phyloP scores from a whole-genome alignment of 177 flowering plant genomes.

The Vitis hybrid region DNA sequence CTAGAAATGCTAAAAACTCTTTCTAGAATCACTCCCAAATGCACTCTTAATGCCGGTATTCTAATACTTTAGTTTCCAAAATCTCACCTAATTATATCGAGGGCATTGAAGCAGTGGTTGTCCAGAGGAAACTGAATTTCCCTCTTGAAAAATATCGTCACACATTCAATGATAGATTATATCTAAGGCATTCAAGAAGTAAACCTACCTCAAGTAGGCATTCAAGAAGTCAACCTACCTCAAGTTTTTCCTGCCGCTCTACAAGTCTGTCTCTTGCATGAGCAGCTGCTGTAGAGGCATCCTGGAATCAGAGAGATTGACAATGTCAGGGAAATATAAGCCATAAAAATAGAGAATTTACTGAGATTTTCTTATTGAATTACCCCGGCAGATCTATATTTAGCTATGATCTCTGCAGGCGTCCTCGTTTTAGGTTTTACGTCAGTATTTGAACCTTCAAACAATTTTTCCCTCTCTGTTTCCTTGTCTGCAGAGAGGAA shows the following conservation, averaged over 20 bases:
- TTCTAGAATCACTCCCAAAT: no score
- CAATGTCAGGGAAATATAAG: slow-evolving; percentile 8
- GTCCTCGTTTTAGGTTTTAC: slow-evolving; percentile 65
- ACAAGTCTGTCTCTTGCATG: slow-evolving; percentile 72
- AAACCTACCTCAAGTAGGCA: slow-evolving; percentile 60
- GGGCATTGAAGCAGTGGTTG: no score
- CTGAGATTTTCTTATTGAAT: background rate
- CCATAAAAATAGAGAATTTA: slow-evolving; percentile 1
- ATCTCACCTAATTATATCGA: no score
- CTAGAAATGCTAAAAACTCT: no score
- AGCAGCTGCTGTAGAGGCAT: slow-evolving; percentile 67
- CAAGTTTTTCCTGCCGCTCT: slow-evolving; percentile 77
- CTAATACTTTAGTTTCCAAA: no score
- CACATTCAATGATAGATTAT: background rate
- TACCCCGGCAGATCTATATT: slow-evolving; percentile 73
- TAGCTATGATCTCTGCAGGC: slow-evolving; percentile 79
- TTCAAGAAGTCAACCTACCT: slow-evolving; percentile 38
- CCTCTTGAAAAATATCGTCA: no score
- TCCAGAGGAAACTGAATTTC: no score
- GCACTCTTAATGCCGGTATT: no score
- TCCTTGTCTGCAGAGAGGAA: slow-evolving; percentile 41
- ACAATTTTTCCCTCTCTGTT: slow-evolving; percentile 59
- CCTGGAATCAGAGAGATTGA: slow-evolving; percentile 43
- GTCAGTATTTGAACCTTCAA: slow-evolving; percentile 60
- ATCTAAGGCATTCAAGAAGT: background rate